Evolutionary conservation across 2,329 filamentous ascomycete species (phyloP).

Genomic region (Exophiala calicioides): DNA sequence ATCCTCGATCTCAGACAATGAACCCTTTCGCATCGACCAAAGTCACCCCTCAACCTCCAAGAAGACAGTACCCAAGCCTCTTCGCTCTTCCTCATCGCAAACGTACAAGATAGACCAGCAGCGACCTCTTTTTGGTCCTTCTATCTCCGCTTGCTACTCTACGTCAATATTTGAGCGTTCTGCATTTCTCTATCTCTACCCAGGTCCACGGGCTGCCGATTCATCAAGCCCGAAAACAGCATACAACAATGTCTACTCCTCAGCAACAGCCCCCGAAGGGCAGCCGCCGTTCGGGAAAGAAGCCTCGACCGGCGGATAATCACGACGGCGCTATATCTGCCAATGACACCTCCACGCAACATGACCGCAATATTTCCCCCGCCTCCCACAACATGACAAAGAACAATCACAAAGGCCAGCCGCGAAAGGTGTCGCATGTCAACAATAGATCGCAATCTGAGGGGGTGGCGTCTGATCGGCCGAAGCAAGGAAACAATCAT

Average conservation of each 20-base stretch:
- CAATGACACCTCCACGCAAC: slow-evolving; percentile 8
- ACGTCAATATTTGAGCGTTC: slow-evolving; percentile 29
- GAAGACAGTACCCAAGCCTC: slow-evolving; percentile 21
- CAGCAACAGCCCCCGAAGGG: slow-evolving; percentile 38
- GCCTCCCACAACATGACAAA: slow-evolving; percentile 9
- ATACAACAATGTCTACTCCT: slow-evolving; percentile 48
- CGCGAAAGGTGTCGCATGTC: slow-evolving; percentile 35
- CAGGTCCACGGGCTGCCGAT: slow-evolving; percentile 48
- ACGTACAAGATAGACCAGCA: slow-evolving; percentile 29
- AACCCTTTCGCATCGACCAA: slow-evolving; percentile 24
- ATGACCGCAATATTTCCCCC: slow-evolving; percentile 18
- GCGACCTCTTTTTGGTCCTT: slow-evolving; percentile 10
- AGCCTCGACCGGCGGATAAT: slow-evolving; percentile 38
- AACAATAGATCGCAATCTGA: slow-evolving; percentile 33
- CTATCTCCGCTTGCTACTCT: slow-evolving; percentile 9
- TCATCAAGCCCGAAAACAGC: slow-evolving; percentile 47
- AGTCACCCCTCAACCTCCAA: slow-evolving; percentile 21
- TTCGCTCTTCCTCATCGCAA: slow-evolving; percentile 28
- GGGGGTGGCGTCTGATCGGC: slow-evolving; percentile 39
- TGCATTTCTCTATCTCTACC: slow-evolving; percentile 35
- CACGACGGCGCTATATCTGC: slow-evolving; percentile 32
- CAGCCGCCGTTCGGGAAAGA: slow-evolving; percentile 51
- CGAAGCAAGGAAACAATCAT: slow-evolving; percentile 32
- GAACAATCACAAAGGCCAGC: slow-evolving; percentile 37
- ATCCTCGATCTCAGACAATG: slow-evolving; percentile 25